Evolutionary conservation across 2,329 filamentous ascomycete species (phyloP), one percentile per base, ranked within the genome.

Genomic region (Aureobasidium lini): DNA sequence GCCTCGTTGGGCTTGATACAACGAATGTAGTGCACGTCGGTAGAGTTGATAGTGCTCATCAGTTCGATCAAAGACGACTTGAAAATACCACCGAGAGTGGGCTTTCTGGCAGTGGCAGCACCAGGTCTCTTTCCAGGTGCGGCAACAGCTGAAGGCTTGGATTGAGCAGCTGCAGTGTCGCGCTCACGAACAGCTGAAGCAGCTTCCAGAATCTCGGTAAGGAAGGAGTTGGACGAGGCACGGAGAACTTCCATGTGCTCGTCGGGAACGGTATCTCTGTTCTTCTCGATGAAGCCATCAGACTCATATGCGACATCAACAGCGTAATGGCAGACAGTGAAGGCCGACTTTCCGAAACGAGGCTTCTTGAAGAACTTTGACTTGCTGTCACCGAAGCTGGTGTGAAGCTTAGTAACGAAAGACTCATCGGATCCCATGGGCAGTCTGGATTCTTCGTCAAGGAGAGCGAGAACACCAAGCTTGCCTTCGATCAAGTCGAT

Each of bases 1-100:
- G 85, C 90, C 76, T 99, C 94, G 72, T 99, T 99, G 34, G 94
- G 94, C 77, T 99, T 99, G 76, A 99, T 97, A 73, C 94, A 99
- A 66, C 94, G 87, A 70, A 99, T 99, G 75, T 99, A 99, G 75
- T 99, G 94, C 18, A 97, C 94, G 72, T 99, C 94, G 2, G 94
- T 99, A 66, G 89, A 92, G 74, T 95, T 96, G 75, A 99, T 99
- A 5, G 94, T 99, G 71, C 85, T 82, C 93, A 99, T 99, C 54
- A 99, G 84, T 75, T 99, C 94, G 67, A 99, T 97, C 68, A 99
- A 79, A 8, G 94, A 97, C 3, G 92, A 96, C 72, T 96, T 95
- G 86, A 99, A 99, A 66, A 99, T 99, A 63, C 94, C 94, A 74
- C 94, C 94, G 32, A 99, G 84, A 1, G 94, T 99, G 37, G 94